phyloP scores from a whole-genome alignment of 192 early-diverging fungal species.

The Umbelopsis sp. region DNA sequence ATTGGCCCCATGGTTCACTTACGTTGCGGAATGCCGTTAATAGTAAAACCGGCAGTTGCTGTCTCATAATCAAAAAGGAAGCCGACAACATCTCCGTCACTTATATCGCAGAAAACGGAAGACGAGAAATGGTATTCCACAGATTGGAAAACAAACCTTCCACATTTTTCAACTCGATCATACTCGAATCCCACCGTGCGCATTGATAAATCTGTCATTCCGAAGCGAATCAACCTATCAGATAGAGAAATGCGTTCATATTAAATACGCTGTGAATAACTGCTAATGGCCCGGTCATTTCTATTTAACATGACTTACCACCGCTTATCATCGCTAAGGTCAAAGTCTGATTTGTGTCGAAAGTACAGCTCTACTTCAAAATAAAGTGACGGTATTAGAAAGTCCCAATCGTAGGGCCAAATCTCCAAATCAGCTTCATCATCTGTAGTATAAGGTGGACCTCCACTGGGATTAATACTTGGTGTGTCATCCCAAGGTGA shows the following conservation, averaged over 20 bases:
- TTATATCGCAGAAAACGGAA: background rate
- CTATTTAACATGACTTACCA: background rate
- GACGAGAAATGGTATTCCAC: background rate
- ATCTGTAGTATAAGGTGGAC: background rate
- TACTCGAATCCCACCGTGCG: background rate
- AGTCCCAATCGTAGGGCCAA: background rate
- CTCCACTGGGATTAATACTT: too few relatives aligned
- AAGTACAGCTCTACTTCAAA: conserved; percentile 22
- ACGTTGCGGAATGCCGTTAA: conserved; percentile 27
- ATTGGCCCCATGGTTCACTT: background rate
- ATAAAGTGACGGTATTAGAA: conserved; percentile 19
- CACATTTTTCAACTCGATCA: background rate
- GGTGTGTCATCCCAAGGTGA: background rate
- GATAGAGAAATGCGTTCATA: background rate
- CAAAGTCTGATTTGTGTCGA: background rate
- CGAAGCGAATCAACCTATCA: conserved; percentile 11
- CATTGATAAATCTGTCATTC: conserved; percentile 11
- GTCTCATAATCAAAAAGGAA: conserved; percentile 7
- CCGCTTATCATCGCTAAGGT: background rate
- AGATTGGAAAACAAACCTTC: conserved; percentile 1
- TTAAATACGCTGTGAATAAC: too few relatives aligned
- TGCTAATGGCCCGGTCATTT: too few relatives aligned
- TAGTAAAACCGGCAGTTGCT: conserved; percentile 5
- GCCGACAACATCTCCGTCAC: conserved; percentile 30
- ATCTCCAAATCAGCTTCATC: background rate